A percentile compares a stretch with the other conserved stretches of the same genome.
These are phyloP conservation scores for Escallonia herrerae DNA, from an alignment of 129 eudicot genomes.

Conservation along the genomic window DNA sequence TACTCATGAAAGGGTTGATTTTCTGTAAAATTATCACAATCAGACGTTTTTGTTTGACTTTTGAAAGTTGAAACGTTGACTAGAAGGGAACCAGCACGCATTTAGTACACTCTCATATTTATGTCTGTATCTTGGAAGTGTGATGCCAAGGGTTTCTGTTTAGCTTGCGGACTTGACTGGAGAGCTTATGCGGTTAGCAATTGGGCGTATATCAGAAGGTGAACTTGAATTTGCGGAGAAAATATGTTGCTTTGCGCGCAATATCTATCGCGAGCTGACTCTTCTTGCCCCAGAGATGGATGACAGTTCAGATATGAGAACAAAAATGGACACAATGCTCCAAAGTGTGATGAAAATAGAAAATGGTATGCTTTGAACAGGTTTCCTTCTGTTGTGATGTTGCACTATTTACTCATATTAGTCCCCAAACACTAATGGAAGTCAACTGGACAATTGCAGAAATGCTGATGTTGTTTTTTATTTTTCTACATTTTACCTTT, in stretches of 20 bases:
- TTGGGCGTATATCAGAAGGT: conserved; percentile 89
- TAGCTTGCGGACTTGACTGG: conserved; percentile 98
- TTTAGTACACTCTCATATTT: background rate
- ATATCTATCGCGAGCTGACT: conserved; percentile 72
- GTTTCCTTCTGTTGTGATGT: background rate
- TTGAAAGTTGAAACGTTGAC: no score
- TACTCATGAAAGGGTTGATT: background rate
- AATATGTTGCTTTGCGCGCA: conserved; percentile 91
- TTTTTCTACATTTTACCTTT: no score
- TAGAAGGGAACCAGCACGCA: no score
- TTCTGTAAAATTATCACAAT: background rate
- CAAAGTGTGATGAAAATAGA: conserved; percentile 96
- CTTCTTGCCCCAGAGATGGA: conserved; percentile 82
- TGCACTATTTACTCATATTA: no score
- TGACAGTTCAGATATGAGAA: conserved; percentile 73
- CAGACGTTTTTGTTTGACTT: no score
- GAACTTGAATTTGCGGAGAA: conserved; percentile 83
- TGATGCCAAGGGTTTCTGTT: conserved; percentile 13
- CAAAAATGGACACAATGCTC: conserved; percentile 91
- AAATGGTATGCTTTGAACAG: conserved; percentile 46
- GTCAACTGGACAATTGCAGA: no score
- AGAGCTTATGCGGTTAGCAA: conserved; percentile 96
- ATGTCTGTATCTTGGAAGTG: background rate
- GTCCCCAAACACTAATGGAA: no score
- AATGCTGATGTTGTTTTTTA: no score